Evolutionary conservation across 2,329 filamentous ascomycete species (phyloP), one percentile per base, ranked within the genome.

Genomic region (Corynespora cassiicola): DNA sequence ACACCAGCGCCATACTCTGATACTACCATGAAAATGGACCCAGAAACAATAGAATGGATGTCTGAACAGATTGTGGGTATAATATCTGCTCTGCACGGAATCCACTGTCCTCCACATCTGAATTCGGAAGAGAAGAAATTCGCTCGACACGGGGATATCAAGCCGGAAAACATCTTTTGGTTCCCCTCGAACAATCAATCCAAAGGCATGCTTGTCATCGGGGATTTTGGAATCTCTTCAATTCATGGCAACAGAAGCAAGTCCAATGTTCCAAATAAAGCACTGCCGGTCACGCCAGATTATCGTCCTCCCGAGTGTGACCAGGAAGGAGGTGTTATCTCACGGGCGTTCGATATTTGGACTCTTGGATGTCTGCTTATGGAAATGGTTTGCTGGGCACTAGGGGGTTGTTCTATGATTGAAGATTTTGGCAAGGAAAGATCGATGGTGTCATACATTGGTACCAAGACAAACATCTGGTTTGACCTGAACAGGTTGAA

Each of bases 221-320:
- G 22, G 2, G 40, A 44, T 19, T 21, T 44, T 12, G 40, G 40
- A 5, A 27, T 44, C 11, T 28, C 28, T 10, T 15, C 35, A 4
- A 16, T 36, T 12, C 23, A 44, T 27, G 19, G 28, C 6, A 12
- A 28, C 14, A 16, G 14, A 12, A 44, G 18, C 30, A 29, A 36
- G 6, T 44, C 40, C 3, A 44, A 44, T 17, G 23, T 30, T 6
- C 40, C 40, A 3, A 32, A 30, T 7, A 17, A 35, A 25, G 16
- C 9, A 8, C 16, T 44, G 7, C 40, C 40, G 6, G 4, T 10
- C 19, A 36, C 42, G 7, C 37, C 42, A 12, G 32, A 18, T 12
- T 54, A 54, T 33, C 19, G 39, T 17, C 35, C 42, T 2, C 51
- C 53, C n/a, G 53, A 56, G 21, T 54, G 36, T 18, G 48, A 54